Conservation (phyloP, 768 basidiomycete genomes). For the Clitopilus passeckerianus region DNA sequence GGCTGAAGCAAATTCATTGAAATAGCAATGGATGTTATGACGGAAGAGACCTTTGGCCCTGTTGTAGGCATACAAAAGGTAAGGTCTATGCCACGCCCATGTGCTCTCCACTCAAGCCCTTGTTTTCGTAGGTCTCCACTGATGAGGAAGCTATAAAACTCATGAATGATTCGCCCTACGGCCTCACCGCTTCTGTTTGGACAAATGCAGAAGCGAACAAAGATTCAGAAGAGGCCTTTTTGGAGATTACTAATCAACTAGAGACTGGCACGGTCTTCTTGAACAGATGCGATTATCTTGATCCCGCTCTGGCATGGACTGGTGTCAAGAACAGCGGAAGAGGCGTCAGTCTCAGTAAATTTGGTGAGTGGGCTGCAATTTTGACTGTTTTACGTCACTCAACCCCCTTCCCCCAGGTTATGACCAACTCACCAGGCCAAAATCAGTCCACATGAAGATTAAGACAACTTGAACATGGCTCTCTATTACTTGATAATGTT, state of each 20-base stretch:
- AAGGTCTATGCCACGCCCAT: not conserved
- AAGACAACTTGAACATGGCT: constrained; percentile 33
- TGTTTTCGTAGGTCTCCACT: constrained; percentile 50
- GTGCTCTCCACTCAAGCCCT: not conserved
- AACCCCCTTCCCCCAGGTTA: constrained; percentile 45
- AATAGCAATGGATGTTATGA: constrained; percentile 91
- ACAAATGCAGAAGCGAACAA: constrained; percentile 61
- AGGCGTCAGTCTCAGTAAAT: constrained; percentile 86
- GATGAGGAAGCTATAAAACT: constrained; percentile 86
- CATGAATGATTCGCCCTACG: constrained; percentile 97
- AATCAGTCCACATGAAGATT: constrained; percentile 82
- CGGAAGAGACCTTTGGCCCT: constrained; percentile 90
- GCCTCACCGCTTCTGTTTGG: constrained; percentile 94
- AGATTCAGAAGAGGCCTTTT: constrained; percentile 66
- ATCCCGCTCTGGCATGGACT: constrained; percentile 92
- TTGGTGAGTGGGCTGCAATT: constrained; percentile 47
- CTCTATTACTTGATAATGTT: not conserved
- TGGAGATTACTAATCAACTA: constrained; percentile 61
- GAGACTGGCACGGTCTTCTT: constrained; percentile 92
- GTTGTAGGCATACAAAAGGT: constrained; percentile 93
- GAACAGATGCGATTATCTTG: constrained; percentile 90
- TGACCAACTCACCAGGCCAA: constrained; percentile 78
- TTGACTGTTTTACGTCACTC: no score
- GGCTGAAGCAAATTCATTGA: constrained; percentile 2
- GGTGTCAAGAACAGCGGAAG: constrained; percentile 93